phyloP scores from a whole-genome alignment of 108 stramenopile species.

The Cylindrotheca fusiformis region DNA sequence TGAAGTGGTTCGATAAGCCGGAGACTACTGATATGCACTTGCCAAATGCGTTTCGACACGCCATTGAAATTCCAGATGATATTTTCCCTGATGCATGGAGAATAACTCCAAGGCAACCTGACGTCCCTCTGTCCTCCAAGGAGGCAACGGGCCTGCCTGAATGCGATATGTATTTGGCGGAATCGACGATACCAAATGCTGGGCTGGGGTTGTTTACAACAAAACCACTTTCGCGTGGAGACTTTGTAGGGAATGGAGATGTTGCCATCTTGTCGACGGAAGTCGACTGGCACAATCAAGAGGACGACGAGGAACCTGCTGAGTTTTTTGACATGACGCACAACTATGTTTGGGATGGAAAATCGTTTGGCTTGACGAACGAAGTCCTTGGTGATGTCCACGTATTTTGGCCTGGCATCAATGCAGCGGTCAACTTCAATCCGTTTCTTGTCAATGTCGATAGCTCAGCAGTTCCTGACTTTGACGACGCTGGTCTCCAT shows the following conservation, averaged over 20 bases:
- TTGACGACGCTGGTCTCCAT: constrained; percentile 28
- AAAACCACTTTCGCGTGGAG: neutral
- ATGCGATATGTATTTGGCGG: constrained; percentile 33
- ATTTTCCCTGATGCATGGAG: constrained; percentile 68
- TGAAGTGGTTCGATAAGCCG: constrained; percentile 49
- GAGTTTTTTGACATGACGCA: constrained; percentile 21
- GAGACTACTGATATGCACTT: constrained; percentile 44
- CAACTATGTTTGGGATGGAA: constrained; percentile 48
- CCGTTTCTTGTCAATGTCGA: constrained; percentile 34
- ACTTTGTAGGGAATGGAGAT: constrained; percentile 17
- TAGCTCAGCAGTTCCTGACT: constrained; percentile 7
- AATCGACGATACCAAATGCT: constrained; percentile 35
- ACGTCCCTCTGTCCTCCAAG: neutral
- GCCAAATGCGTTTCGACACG: constrained; percentile 61
- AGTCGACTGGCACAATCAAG: constrained; percentile 38
- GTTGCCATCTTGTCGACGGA: constrained; percentile 28
- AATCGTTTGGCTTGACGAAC: constrained; percentile 21
- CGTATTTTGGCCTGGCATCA: constrained; percentile 42
- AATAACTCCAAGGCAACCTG: neutral
- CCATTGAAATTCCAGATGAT: constrained; percentile 58
- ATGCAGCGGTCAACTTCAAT: constrained; percentile 41
- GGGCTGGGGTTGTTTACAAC: constrained; percentile 43
- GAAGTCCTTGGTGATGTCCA: constrained; percentile 6
- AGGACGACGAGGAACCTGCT: constrained; percentile 13
- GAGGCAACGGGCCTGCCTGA: no score